These are phyloP conservation scores for Mrakia hoshinonis DNA, from an alignment of 768 basidiomycete species.

Conservation along the genomic window DNA sequence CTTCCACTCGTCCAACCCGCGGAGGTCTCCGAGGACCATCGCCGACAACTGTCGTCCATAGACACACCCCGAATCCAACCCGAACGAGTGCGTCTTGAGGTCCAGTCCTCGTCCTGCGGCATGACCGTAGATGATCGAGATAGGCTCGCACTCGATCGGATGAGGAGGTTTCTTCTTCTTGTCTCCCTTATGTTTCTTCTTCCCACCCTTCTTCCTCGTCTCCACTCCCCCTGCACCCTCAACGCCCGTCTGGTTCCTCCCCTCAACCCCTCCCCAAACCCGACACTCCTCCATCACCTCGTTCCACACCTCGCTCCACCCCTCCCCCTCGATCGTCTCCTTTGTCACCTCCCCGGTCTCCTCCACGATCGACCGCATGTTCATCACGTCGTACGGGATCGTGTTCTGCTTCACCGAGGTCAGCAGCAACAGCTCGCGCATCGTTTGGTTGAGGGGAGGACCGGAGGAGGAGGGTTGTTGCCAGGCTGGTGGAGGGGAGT, in stretches of 20 bases:
- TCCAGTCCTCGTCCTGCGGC: slow-evolving; percentile 70
- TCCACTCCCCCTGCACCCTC: slow-evolving; percentile 43
- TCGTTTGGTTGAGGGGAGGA: slow-evolving; percentile 11
- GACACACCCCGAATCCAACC: slow-evolving; percentile 80
- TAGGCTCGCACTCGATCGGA: slow-evolving; percentile 32
- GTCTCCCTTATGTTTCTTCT: slow-evolving; percentile 39
- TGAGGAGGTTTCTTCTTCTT: slow-evolving; percentile 31
- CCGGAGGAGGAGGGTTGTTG: background rate
- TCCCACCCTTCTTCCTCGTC: slow-evolving; percentile 54
- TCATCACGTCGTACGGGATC: slow-evolving; percentile 66
- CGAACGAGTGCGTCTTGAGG: slow-evolving; percentile 71
- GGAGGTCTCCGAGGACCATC: slow-evolving; percentile 18
- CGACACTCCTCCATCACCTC: slow-evolving; percentile 38
- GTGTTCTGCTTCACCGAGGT: slow-evolving; percentile 63
- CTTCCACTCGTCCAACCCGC: background rate
- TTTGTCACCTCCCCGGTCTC: slow-evolving; percentile 45
- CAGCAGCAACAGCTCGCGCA: slow-evolving; percentile 44
- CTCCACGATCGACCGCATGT: slow-evolving; percentile 58
- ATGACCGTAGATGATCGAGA: slow-evolving; percentile 58
- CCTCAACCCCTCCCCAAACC: slow-evolving; percentile 30
- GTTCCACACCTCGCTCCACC: slow-evolving; percentile 68
- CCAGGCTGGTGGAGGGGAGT: background rate
- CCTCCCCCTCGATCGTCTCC: slow-evolving; percentile 49
- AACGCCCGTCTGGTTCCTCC: background rate
- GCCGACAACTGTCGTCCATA: slow-evolving; percentile 23